These are phyloP conservation scores for Pharnaceum exiguum DNA, from an alignment of 148 eudicot genomes.

Conservation along the genomic window DNA sequence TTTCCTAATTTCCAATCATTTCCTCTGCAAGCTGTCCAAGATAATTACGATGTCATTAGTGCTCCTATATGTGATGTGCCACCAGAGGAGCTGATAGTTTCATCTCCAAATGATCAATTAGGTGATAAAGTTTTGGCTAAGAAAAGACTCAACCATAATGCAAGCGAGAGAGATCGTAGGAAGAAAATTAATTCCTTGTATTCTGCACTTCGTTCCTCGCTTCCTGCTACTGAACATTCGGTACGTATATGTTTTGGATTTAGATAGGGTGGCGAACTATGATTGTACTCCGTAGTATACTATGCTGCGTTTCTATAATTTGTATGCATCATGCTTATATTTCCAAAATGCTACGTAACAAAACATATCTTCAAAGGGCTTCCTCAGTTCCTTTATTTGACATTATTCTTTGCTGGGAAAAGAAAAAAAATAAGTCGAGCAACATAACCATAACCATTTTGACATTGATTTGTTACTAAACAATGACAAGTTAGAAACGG, in stretches of 20 bases:
- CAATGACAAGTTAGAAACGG: no score
- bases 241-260: conserved; percentile 28
- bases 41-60: neutral
- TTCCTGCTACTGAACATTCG: conserved; percentile 38
- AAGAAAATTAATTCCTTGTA: conserved; percentile 54
- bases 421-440: no score
- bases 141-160: conserved; percentile 58
- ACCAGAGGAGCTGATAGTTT: conserved; percentile 3
- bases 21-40: conserved; percentile 1
- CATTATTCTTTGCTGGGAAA: no score
- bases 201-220: conserved; percentile 40
- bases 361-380: no score
- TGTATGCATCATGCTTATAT: no score
- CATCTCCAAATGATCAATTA: conserved; percentile 9
- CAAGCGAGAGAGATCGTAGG: conserved; percentile 64
- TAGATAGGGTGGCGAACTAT: no score
- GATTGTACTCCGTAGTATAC: no score
- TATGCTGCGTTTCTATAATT: no score
- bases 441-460: no score
- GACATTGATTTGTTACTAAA: no score
- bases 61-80: neutral
- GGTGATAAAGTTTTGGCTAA: conserved; percentile 17
- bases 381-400: no score
- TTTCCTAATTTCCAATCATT: neutral
- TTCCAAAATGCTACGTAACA: no score